Base-by-base conservation (phyloP, 768 basidiomycete species). In the Austroboletus eburneus region DNA sequence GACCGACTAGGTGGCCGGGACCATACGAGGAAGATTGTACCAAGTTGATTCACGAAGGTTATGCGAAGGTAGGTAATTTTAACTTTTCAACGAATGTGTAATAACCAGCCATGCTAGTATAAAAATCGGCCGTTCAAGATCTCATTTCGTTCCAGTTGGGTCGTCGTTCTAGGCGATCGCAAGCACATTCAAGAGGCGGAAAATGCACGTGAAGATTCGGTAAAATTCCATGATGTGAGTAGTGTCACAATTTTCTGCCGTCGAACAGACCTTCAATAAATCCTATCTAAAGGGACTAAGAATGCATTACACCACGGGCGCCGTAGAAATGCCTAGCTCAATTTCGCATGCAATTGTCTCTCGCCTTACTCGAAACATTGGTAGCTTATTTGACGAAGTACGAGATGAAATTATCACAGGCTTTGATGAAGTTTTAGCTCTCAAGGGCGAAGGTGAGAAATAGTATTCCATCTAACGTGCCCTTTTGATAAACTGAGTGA, bases 321-420 rank as follows among this genome's bases (percentile, higher is more conserved):
- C 53, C 1, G 58, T 68, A 37, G 45, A 2, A 58, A 67, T 48
- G 32, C 25, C 8, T 71, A 69, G 12, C 12, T 27, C 27, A 27
- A 5, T 12, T 39, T 71, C 72, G 35, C 44, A 56, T 8, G 34
- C 45, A 8, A 44, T 70, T 24, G 41, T 70, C n/a, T 39, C 44
- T 16, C 57, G 62, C 25, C 56, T 72, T 12, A 71, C 72, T n/a
- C 66, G 75, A 6, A 72, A 69, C 37, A 61, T 79, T 12, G 63
- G 59, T 2, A 49, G 44, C 2, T 53, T 69, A 4, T 73, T 77
- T 44, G 4, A 46, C 9, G 52, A 54, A 22, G 45, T 54, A 40
- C 36, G 20, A 27, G 46, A 54, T 21, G 52, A 82, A 52, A 62
- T 79, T 16, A 34, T 34, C 33, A 34, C 33, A n/a, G 33, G 12